Percentiles rank a stretch among this genome's conserved stretches.
phyloP scores from a whole-genome alignment of 257 asterid genomes.

The Penstemon eatonii region DNA sequence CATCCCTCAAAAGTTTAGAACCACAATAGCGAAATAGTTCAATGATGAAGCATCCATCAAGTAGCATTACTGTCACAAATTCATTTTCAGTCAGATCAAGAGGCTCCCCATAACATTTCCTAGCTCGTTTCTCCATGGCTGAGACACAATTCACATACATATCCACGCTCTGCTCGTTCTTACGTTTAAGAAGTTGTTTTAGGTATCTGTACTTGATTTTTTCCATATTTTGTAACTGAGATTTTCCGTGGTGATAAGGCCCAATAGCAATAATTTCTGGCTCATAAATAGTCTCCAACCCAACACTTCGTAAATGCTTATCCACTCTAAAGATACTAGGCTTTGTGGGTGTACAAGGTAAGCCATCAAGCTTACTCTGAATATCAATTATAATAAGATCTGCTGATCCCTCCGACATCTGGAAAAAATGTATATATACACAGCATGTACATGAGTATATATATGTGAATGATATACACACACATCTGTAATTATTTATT shows the following conservation, averaged over 20 bases:
- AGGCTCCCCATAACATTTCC: conserved; percentile 17
- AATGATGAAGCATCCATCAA: conserved; percentile 23
- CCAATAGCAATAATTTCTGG: conserved; percentile 13
- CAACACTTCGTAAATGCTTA: conserved; percentile 3
- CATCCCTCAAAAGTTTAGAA: background rate
- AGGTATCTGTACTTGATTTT: conserved; percentile 10
- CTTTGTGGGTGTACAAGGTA: background rate
- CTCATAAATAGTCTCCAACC: background rate
- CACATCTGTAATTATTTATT: background rate
- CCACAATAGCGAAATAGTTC: background rate
- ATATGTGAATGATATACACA: background rate
- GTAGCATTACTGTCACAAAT: conserved; percentile 8
- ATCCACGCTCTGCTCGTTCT: conserved; percentile 13
- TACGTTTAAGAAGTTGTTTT: conserved; percentile 7
- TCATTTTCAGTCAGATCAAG: background rate
- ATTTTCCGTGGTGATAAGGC: conserved; percentile 5
- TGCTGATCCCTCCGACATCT: background rate
- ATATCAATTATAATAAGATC: background rate
- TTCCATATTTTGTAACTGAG: conserved; percentile 6
- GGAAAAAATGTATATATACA: background rate
- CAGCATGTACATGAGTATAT: too few species aligned
- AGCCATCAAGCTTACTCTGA: background rate
- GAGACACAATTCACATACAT: background rate
- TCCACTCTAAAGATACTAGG: conserved; percentile 14
- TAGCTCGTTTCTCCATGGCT: conserved; percentile 9